Conservation (phyloP, 139 green algal genomes). For the Pseudopediastrum boryanum region DNA sequence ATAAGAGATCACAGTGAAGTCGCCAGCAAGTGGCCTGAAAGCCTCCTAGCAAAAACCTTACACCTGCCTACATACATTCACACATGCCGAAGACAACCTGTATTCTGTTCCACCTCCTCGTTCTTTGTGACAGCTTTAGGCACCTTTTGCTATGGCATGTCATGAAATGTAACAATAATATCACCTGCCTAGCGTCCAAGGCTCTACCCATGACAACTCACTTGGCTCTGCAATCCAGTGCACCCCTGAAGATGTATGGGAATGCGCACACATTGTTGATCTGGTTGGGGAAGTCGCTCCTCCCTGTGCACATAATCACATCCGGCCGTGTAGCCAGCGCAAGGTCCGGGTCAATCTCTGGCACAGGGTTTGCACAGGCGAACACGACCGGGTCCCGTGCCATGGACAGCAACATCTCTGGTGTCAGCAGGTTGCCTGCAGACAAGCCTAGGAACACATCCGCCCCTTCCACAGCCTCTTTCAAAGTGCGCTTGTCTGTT, state of each 20-base stretch:
- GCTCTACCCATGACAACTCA: background rate
- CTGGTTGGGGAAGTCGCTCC: conserved; percentile 53
- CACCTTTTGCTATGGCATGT: too few species aligned
- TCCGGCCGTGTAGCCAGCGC: conserved; percentile 25
- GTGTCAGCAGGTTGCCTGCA: conserved; percentile 34
- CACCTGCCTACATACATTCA: too few species aligned
- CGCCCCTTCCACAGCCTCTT: conserved; percentile 43
- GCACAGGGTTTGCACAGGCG: conserved; percentile 38
- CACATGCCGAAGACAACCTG: too few species aligned
- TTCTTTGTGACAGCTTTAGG: too few species aligned
- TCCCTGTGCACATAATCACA: conserved; percentile 42
- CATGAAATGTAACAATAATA: too few species aligned
- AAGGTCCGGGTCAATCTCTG: conserved; percentile 15
- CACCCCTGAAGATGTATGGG: conserved; percentile 52
- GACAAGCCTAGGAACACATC: conserved; percentile 53
- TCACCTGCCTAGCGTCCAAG: too few species aligned
- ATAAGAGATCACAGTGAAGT: too few species aligned
- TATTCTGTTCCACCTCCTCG: too few species aligned
- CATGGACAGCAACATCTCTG: conserved; percentile 49
- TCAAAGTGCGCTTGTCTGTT: conserved; percentile 40
- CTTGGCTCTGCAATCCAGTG: conserved; percentile 38
- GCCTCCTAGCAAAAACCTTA: too few species aligned
- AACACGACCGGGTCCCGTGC: conserved; percentile 46
- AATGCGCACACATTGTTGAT: conserved; percentile 58
- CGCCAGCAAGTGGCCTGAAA: too few species aligned